A percentile compares a stretch with the other conserved stretches of the same genome.
Evolutionary conservation across 305 asterid species (phyloP).

Genomic region (Solanum hybrid): DNA sequence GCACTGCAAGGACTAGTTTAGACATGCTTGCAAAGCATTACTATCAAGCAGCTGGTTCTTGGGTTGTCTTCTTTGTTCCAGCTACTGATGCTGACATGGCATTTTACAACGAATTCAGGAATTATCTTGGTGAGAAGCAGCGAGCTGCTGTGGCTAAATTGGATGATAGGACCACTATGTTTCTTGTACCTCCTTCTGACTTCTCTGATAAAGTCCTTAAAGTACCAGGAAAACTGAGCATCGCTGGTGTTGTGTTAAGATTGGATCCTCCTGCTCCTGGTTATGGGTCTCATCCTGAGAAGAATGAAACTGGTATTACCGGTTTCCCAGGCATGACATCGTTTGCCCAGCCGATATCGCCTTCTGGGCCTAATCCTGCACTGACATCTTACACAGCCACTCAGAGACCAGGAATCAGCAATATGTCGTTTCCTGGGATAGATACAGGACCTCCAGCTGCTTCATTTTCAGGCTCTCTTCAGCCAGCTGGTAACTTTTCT

Average conservation of each 20-base stretch:
- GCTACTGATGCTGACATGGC: constrained; percentile 74
- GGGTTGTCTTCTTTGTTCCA: constrained; percentile 88
- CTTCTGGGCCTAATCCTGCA: constrained; percentile 42
- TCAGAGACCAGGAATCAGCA: constrained; percentile 20
- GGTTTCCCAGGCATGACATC: constrained; percentile 29
- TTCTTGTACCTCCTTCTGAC: constrained; percentile 97
- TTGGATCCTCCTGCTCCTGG: constrained; percentile 48
- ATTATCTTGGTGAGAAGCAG: constrained; percentile 77
- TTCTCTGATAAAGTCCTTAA: constrained; percentile 81
- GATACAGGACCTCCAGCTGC: constrained; percentile 20
- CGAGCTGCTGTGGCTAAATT: constrained; percentile 89
- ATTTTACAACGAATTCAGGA: constrained; percentile 81
- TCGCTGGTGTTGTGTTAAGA: constrained; percentile 74
- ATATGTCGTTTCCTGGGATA: constrained; percentile 9
- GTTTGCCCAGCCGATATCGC: constrained; percentile 38
- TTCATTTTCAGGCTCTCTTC: constrained; percentile 17
- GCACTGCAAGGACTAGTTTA: constrained; percentile 91
- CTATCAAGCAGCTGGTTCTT: constrained; percentile 71
- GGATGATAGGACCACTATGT: constrained; percentile 67
- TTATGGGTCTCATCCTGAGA: constrained; percentile 32
- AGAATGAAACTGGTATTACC: constrained; percentile 21
- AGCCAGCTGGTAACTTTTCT: constrained; percentile 12
- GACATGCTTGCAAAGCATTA: constrained; percentile 90
- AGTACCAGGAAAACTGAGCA: constrained; percentile 87
- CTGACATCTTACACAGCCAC: constrained; percentile 21